Evolutionary conservation across 2,329 filamentous ascomycete species (phyloP), one percentile per base, ranked within the genome.

Genomic region (Fusarium albidum): DNA sequence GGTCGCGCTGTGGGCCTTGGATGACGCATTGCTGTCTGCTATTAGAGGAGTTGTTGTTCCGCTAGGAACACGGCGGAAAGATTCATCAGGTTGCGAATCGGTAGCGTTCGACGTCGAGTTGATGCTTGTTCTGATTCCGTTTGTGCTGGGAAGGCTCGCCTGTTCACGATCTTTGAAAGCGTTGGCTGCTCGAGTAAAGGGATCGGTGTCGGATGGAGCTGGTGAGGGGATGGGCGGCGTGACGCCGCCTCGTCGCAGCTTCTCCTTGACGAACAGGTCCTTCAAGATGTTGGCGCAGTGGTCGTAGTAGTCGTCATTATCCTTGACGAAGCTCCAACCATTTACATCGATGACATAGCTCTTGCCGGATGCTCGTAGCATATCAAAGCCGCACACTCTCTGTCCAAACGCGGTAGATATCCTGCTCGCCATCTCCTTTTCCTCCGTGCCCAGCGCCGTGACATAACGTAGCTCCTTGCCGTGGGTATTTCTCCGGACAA

Each of bases 331-430:
- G 70, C 94, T 98, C 96, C 96, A 99, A 11, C 95, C 95, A 72
- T 99, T 99, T 65, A 99, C 95, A 68, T 99, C 95, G 63, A 99
- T 99, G 41, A 99, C 95, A 74, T 92, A 99, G 71, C 94, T 98
- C 72, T 91, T 91, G 13, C 92, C 91, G 42, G 86, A 88, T 11
- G 93, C 92, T 25, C 96, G 88, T 50, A 99, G 80, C 55, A 99
- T 81, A 71, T 99, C 95, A 68, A 99, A 99, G 0, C 95, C 95
- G 70, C 95, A 99, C 3, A 99, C 93, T 48, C 92, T 83, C 73
- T 99, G 95, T 1, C 94, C 95, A 73, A 99, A 99, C 0, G 92
- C 90, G 37, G 86, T 88, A 3, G 93, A 92, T 54, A 99, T 98
- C 66, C 90, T 94, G 58, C 90, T 86, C 5, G 96, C 96, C 76